Evolutionary conservation across 768 basidiomycete genomes (phyloP).

Genomic region (Lenzites betulinus): DNA sequence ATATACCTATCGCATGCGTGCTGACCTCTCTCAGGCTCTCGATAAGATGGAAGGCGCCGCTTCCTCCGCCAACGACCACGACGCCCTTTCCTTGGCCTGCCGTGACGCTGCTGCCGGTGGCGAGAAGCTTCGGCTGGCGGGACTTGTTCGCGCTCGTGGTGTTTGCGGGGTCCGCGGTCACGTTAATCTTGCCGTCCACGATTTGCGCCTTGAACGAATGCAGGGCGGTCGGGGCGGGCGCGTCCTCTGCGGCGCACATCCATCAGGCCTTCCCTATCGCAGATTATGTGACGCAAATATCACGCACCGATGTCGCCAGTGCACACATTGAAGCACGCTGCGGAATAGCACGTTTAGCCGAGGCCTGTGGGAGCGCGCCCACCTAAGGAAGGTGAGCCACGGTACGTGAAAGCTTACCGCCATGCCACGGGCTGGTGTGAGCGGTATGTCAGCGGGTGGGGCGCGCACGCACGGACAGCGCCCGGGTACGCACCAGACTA

Average conservation of each 20-base stretch:
- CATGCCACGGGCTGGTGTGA: constrained; percentile 75
- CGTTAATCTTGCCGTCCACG: constrained; percentile 71
- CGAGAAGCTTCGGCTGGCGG: constrained; percentile 58
- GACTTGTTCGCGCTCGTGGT: constrained; percentile 69
- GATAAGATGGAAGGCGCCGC: constrained; percentile 72
- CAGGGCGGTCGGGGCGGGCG: constrained; percentile 78
- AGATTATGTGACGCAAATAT: too few relatives aligned
- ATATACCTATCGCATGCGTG: neutral
- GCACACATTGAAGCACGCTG: constrained; percentile 87
- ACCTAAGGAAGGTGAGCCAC: neutral
- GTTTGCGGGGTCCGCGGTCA: constrained; percentile 65
- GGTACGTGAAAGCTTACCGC: constrained; percentile 51
- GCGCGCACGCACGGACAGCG: neutral
- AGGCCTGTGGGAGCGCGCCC: neutral
- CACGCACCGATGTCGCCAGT: constrained; percentile 76
- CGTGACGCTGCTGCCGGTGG: constrained; percentile 43
- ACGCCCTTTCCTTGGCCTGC: constrained; percentile 51
- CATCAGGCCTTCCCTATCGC: neutral
- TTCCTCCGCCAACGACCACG: constrained; percentile 86
- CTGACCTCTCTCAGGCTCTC: constrained; percentile 81
- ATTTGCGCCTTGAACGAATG: constrained; percentile 76
- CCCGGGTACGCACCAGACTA: constrained; percentile 62
- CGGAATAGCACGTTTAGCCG: neutral
- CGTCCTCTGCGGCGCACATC: constrained; percentile 61
- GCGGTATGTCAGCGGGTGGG: neutral